Conservation (phyloP, 73 alveolate genomes). For the Tetrahymena thermophila region DNA sequence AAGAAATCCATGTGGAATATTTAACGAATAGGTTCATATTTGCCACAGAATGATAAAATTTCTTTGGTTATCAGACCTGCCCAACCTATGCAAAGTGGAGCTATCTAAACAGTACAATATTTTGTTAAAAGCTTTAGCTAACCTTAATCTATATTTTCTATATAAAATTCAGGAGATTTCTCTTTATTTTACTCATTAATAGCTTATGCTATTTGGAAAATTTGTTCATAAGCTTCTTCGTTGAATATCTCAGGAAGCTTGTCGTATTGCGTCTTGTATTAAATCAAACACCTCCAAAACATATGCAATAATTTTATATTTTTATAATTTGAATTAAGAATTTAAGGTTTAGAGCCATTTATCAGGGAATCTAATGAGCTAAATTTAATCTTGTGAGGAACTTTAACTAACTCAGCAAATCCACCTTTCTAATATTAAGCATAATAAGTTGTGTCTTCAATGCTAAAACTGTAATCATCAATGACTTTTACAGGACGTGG, state of each 20-base stretch:
- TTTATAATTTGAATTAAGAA: not conserved
- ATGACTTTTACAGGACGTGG: not conserved
- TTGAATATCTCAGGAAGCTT: not conserved
- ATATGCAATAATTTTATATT: not conserved
- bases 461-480: not conserved
- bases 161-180: not conserved
- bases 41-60: not conserved
- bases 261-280: not conserved
- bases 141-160: not conserved
- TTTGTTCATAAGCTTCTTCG: not conserved
- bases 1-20: not conserved
- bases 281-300: not conserved
- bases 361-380: not conserved
- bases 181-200: not conserved
- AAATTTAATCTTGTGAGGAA: not conserved
- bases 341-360: not conserved
- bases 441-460: not conserved
- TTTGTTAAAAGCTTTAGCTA: not conserved
- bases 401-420: not conserved
- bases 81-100: not conserved
- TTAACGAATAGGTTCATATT: not conserved
- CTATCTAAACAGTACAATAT: not conserved
- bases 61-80: not conserved
- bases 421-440: not conserved
- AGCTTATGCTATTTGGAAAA: not conserved